These are phyloP conservation scores for Graphilbum sp. DNA, from an alignment of 2,329 filamentous ascomycete genomes.

Conservation along the genomic window DNA sequence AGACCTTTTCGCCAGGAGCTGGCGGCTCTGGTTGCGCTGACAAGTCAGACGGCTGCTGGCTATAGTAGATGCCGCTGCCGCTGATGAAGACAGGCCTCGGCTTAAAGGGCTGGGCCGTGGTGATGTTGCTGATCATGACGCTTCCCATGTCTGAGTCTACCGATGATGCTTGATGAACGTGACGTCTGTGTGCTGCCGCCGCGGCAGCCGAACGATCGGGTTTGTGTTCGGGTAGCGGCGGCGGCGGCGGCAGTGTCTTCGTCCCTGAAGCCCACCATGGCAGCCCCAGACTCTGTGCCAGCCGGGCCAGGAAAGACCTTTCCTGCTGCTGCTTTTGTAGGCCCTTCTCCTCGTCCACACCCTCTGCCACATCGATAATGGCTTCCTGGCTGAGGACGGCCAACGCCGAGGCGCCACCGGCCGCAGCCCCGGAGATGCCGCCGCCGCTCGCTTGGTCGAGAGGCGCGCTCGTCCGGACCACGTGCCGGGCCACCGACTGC, in stretches of 20 bases:
- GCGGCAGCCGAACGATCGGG: no score
- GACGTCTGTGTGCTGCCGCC: no score
- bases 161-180: slow-evolving; percentile 2
- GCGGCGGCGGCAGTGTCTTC: no score
- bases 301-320: no score
- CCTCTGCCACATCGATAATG: slow-evolving; percentile 3
- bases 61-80: not conserved
- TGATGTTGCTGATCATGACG: slow-evolving; percentile 7
- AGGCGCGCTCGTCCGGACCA: slow-evolving; percentile 2
- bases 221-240: no score
- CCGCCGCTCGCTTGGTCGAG: not conserved
- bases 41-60: not conserved
- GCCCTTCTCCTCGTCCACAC: no score
- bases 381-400: slow-evolving; percentile 5
- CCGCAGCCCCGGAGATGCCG: not conserved
- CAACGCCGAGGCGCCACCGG: no score
- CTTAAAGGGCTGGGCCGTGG: slow-evolving; percentile 8
- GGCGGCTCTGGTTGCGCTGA: slow-evolving; percentile 6
- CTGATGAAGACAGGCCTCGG: slow-evolving; percentile 9
- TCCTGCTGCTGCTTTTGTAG: no score
- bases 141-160: slow-evolving; percentile 9
- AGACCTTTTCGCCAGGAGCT: no score
- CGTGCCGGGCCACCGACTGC: slow-evolving; percentile 1
- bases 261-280: no score
- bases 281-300: no score